Conservation (phyloP, 116 monocot species). For the Papilionanthe hybrid region DNA sequence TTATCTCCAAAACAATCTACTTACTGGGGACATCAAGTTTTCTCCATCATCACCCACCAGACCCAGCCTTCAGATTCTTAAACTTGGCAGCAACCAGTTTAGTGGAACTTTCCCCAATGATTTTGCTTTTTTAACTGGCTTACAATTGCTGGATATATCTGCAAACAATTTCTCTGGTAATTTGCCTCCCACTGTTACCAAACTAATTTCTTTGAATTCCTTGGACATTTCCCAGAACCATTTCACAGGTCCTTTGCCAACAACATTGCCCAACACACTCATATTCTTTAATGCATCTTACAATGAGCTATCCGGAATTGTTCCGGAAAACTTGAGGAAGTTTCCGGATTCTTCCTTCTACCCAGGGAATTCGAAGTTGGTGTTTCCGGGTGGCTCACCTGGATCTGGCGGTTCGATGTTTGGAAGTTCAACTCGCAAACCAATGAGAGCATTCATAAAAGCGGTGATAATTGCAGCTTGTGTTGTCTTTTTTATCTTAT, state of each 20-base stretch:
- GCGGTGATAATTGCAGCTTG: conserved; percentile 51
- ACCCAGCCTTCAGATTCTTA: conserved; percentile 50
- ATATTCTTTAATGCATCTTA: conserved; percentile 76
- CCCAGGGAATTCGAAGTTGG: conserved; percentile 77
- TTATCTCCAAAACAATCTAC: conserved; percentile 60
- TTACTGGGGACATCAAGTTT: conserved; percentile 39
- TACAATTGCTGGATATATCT: conserved; percentile 66
- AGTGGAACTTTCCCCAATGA: conserved; percentile 64
- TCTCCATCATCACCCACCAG: conserved; percentile 33
- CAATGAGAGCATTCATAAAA: conserved; percentile 38
- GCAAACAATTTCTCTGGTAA: conserved; percentile 74
- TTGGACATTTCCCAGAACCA: conserved; percentile 77
- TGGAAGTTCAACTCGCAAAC: conserved; percentile 21
- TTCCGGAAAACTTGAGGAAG: conserved; percentile 75
- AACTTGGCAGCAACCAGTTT: conserved; percentile 65
- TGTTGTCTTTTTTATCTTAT: conserved; percentile 36
- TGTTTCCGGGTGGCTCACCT: conserved; percentile 38
- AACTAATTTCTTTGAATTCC: conserved; percentile 52
- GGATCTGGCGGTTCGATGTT: conserved; percentile 24
- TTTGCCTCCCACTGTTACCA: conserved; percentile 44
- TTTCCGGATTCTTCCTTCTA: conserved; percentile 97
- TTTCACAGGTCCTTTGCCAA: conserved; percentile 70
- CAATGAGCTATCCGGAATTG: conserved; percentile 81
- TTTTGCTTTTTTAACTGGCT: conserved; percentile 44
- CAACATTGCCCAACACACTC: conserved; percentile 43